Base-by-base conservation (phyloP, 2,329 filamentous ascomycete species). In the Neonectria sp. region DNA sequence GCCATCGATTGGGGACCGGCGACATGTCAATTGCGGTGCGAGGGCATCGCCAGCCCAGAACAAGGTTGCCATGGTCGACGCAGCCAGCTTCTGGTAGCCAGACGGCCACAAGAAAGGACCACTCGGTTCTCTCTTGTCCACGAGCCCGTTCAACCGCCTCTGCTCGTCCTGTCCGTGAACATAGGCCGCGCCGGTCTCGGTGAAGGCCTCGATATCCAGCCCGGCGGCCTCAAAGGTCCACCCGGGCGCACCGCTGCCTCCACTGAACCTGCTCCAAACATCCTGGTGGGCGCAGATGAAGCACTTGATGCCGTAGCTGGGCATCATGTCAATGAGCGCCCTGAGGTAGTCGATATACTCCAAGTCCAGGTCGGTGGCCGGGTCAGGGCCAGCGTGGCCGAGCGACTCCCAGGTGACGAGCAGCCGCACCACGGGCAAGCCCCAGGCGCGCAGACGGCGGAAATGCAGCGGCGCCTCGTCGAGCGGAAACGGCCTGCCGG, bases 251-350 rank as follows among this genome's bases (percentile, higher is more conserved):
- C 82, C 82, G 49, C 81, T 83, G 0, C 82, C 82, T 11, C 82
- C 82, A 33, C 81, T 82, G 63, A 80, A 83, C 6, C 82, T 75
- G 52, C 81, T 83, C 82, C 82, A 83, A 12, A 83, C 81, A 49
- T 83, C 82, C 67, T 83, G 82, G 25, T 83, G 82, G 0, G 80
- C 81, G 64, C 82, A 83, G n/a, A 83, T 60, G 64, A 83, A 83
- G 68, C 81, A 82, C 62, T 79, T 79, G 51, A 83, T 74, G 25
- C 82, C 82, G 53, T 80, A 81, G 46, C 69, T 64, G 0, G 81
- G 78, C 75, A 83, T 83, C 60, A 82, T 64, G 35, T 79, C 75
- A 4, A 83, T 69, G 21, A 83, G 76, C 27, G 73, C 68, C 12
- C 77, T 75, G 11, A 83, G 71, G 60, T 82, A 83, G 4, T 68